Base-by-base conservation (phyloP, 441 rosid species). In the Pelargonium citronellum region DNA sequence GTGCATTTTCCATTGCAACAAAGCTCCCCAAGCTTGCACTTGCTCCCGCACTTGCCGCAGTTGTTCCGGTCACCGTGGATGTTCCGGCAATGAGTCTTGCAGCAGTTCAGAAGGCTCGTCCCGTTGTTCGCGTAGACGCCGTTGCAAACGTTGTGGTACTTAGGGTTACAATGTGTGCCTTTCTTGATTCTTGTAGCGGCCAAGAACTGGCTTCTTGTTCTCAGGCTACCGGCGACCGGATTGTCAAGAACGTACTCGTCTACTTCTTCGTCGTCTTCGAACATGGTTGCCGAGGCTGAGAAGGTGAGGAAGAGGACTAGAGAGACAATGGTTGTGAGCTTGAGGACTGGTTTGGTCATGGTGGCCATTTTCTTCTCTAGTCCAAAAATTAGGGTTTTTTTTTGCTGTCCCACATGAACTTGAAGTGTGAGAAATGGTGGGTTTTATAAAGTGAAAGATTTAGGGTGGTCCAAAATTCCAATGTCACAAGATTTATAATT, bases 21-120 rank as follows among this genome's bases (percentile, higher is more conserved):
- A 6, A 68, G 80, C 68, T 85, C 69, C 0, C 91, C 91, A 4
- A 82, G 83, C 15, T 34, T 69, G 71, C 92, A 90, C 68, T 83
- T 84, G 12, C 69, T 71, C 11, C 90, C 85, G 4, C 96, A 90
- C 17, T 8, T 11, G 0, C 95, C 91, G 0, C 98, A 90, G 70
- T 90, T 85, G 75, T 88, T 89, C 85, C 8, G 3, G 67, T 92
- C 96, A 5, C 89, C 74, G 1, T 79, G 78, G 11, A 88, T 67
- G 53, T 92, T 86, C 3, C 91, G 76, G 73, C 96, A 92, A 75
- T 88, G 96, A 10, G 11, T 83, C 87, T 87, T 89, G 88, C 98
- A 92, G 16, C 96, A 90, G 37, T 83, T 41, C 27, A 92, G 77
- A 0, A 84, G 51, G 73, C 86, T 75, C 0, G 89, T 89, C 19